Conservation (phyloP, 73 alveolate genomes). For the Paramecium sexaurelia region DNA sequence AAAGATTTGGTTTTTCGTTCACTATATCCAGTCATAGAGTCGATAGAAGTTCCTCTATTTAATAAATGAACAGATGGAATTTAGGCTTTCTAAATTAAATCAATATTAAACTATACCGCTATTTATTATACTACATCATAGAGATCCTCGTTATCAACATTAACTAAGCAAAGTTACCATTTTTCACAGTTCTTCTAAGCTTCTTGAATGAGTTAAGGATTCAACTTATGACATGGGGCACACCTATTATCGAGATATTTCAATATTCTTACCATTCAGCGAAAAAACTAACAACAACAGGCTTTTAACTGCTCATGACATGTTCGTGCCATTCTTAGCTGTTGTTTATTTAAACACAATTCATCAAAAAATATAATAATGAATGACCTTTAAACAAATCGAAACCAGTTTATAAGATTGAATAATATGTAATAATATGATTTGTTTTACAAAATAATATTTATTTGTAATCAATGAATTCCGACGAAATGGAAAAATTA, state of each 20-base stretch:
- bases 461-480: neutral
- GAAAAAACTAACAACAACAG: slow-evolving; percentile 44
- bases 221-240: slow-evolving; percentile 31
- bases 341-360: neutral
- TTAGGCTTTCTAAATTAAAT: slow-evolving; percentile 8
- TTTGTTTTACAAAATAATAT: neutral
- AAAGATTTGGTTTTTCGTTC: slow-evolving; percentile 5
- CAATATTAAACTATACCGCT: slow-evolving; percentile 14
- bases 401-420: slow-evolving; percentile 29
- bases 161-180: neutral
- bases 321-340: slow-evolving; percentile 13
- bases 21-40: slow-evolving; percentile 13
- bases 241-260: neutral
- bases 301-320: neutral
- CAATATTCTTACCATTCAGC: neutral
- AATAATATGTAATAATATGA: slow-evolving; percentile 10
- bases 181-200: slow-evolving; percentile 29
- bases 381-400: neutral
- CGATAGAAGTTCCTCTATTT: neutral
- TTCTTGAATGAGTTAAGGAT: slow-evolving; percentile 13
- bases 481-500: slow-evolving; percentile 39
- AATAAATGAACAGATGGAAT: slow-evolving; percentile 24
- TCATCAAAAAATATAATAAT: slow-evolving; percentile 18
- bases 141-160: slow-evolving; percentile 21
- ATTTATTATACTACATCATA: neutral